Percentiles rank a stretch among this genome's conserved stretches.
Evolutionary conservation across 495 filamentous ascomycete genomes (phyloP).

Genomic region (Hyaloscypha bicolor): DNA sequence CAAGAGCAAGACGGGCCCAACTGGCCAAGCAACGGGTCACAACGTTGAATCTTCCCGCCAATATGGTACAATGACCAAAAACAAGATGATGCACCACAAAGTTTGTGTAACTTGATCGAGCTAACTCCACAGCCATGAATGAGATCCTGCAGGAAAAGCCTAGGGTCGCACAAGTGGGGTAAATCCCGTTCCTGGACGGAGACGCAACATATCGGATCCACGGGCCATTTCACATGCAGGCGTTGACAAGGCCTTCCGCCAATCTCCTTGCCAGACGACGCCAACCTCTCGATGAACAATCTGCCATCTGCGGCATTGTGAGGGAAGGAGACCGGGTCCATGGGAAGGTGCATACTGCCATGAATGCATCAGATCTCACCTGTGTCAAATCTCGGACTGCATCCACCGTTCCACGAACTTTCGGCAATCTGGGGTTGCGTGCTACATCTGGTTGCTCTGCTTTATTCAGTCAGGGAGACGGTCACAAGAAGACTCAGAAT

Average conservation of each 20-base stretch:
- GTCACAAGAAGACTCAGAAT: neutral
- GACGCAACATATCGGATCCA: neutral
- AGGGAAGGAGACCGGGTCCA: neutral
- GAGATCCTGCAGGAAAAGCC: constrained; percentile 15
- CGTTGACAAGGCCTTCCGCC: neutral
- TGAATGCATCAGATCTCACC: neutral
- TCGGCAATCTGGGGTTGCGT: neutral
- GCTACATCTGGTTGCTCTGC: neutral
- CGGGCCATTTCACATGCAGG: neutral
- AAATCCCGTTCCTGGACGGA: neutral
- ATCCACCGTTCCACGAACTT: neutral
- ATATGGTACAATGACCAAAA: neutral
- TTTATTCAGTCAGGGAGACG: no score
- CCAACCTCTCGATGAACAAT: neutral
- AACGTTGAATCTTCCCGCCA: neutral
- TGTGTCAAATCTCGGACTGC: neutral
- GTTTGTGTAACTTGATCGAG: constrained; percentile 3
- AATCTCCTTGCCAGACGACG: no score
- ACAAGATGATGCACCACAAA: neutral
- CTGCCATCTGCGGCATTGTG: neutral
- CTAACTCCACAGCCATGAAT: constrained; percentile 4
- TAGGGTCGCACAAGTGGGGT: constrained; percentile 7
- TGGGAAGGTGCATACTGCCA: neutral
- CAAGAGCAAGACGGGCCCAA: neutral
- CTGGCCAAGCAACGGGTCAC: neutral